Evolutionary conservation across 768 basidiomycete genomes (phyloP), one percentile per base, ranked within the genome.

Genomic region (Boletus rufocinnamomeus): DNA sequence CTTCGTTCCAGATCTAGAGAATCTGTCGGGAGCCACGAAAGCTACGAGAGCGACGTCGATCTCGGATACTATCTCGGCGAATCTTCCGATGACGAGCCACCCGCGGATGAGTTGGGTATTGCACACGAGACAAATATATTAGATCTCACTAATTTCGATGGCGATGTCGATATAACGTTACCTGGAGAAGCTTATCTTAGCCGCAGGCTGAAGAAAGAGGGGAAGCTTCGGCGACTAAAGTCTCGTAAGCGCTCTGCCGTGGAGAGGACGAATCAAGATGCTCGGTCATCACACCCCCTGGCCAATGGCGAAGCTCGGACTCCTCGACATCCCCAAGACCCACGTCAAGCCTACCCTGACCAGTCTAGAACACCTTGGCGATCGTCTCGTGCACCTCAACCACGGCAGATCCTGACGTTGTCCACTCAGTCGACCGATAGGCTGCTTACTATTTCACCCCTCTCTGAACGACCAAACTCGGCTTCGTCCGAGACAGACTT

Each of bases 81-180:
- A 38, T 72, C 63, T 44, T 69, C 64, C 2, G 73, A 75, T 4
- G 51, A 55, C 17, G 73, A 72, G 25, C 72, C 72, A n/a, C 64
- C 56, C 4, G 58, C 61, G 13, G 63, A 70, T 19, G 72, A 73
- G 11, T 69, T 79, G 28, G 68, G 69, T 47, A 64, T 74, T 2
- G 73, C 76, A 4, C 79, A 80, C 55, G 80, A 82, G 57, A 76
- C 77, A 43, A 80, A 84, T 52, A 77, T 82, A 1, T 72, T 88
- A 6, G 88, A 91, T 62, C 73, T 88, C 58, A 89, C 89, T 6
- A 87, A 90, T 65, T 93, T 90, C 66, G 88, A 91, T 59, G 89
- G 89, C 27, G 90, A 93, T 60, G 77, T 86, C 44, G 84, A 88
- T 58, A 74, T 80, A 16, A 72, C 76, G 17, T 70, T 83, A 21